Percentiles rank a stretch among this genome's conserved stretches.
Evolutionary conservation across 2,329 filamentous ascomycete species (phyloP).

Genomic region (Pseudogymnoascus sp.): DNA sequence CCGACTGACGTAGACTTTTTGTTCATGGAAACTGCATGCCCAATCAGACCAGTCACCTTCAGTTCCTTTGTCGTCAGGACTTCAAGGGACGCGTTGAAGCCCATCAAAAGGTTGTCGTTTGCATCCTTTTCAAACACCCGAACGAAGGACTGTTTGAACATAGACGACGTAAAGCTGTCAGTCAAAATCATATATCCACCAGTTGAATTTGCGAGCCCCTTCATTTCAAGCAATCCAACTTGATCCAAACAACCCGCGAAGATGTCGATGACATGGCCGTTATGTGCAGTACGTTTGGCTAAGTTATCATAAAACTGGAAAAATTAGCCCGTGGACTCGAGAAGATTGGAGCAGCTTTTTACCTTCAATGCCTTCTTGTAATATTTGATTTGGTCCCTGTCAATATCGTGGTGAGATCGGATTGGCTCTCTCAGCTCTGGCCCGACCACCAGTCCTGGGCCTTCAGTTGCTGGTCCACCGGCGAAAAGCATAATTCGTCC

Average conservation of each 20-base stretch:
- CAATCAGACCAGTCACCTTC: slow-evolving; percentile 95
- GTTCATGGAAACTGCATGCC: slow-evolving; percentile 91
- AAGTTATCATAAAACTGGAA: slow-evolving; percentile 83
- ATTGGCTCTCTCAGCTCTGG: slow-evolving; percentile 94
- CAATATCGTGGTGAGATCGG: slow-evolving; percentile 96
- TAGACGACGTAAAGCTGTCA: slow-evolving; percentile 96
- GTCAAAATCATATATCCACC: slow-evolving; percentile 98
- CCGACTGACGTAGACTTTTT: slow-evolving; percentile 97
- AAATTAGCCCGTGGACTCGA: slow-evolving; percentile 2
- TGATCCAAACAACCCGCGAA: slow-evolving; percentile 97
- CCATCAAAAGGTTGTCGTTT: slow-evolving; percentile 92
- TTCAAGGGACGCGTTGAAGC: slow-evolving; percentile 93
- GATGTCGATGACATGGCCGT: slow-evolving; percentile 94
- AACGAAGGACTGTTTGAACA: slow-evolving; percentile 98
- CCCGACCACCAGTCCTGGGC: slow-evolving; percentile 92
- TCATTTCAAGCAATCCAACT: slow-evolving; percentile 96
- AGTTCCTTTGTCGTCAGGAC: slow-evolving; percentile 96
- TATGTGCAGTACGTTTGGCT: slow-evolving; percentile 89
- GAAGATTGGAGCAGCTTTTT: slow-evolving; percentile 19
- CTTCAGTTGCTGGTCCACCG: slow-evolving; percentile 89
- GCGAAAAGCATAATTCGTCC: slow-evolving; percentile 96
- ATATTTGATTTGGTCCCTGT: slow-evolving; percentile 97
- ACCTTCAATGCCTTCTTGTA: slow-evolving; percentile 98
- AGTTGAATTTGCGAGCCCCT: slow-evolving; percentile 89
- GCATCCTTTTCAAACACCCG: slow-evolving; percentile 95